A percentile compares a stretch with the other conserved stretches of the same genome.
These are phyloP conservation scores for Tolypocladium sp. DNA, from an alignment of 2,329 filamentous ascomycete species.

Conservation along the genomic window DNA sequence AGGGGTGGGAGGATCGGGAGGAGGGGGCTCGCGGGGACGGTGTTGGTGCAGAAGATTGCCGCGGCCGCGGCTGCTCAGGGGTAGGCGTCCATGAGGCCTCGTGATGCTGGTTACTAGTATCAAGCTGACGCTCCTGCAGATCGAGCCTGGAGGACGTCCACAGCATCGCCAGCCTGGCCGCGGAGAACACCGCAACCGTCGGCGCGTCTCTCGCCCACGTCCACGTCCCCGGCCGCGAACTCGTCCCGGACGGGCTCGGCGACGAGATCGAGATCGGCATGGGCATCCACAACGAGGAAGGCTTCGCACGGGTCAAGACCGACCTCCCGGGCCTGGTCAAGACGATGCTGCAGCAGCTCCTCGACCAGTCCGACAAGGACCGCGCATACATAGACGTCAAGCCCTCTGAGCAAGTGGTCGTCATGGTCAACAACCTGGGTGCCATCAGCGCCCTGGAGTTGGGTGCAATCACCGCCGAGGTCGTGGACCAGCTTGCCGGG, in stretches of 20 bases:
- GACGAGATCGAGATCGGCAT: background rate
- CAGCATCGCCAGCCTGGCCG: background rate
- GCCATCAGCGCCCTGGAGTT: background rate
- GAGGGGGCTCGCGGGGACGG: conserved; percentile 41
- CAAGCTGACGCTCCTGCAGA: background rate
- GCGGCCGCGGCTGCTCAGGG: conserved; percentile 43
- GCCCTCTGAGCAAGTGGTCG: background rate
- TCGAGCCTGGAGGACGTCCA: background rate
- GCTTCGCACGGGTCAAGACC: background rate
- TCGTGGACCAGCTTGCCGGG: background rate
- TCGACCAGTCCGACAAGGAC: background rate
- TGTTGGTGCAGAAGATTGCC: conserved; percentile 56
- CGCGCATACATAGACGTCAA: background rate
- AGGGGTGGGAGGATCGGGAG: background rate
- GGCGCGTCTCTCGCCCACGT: background rate
- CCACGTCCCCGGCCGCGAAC: background rate
- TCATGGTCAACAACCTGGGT: background rate
- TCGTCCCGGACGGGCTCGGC: background rate
- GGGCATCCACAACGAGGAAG: background rate
- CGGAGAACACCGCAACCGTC: background rate
- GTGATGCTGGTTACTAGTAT: background rate
- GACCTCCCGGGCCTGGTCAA: background rate
- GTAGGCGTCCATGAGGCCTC: background rate
- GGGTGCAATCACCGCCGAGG: background rate
- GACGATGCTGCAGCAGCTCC: background rate